Conservation (phyloP, 495 filamentous ascomycete genomes). For the Tuber microsphaerosporum region DNA sequence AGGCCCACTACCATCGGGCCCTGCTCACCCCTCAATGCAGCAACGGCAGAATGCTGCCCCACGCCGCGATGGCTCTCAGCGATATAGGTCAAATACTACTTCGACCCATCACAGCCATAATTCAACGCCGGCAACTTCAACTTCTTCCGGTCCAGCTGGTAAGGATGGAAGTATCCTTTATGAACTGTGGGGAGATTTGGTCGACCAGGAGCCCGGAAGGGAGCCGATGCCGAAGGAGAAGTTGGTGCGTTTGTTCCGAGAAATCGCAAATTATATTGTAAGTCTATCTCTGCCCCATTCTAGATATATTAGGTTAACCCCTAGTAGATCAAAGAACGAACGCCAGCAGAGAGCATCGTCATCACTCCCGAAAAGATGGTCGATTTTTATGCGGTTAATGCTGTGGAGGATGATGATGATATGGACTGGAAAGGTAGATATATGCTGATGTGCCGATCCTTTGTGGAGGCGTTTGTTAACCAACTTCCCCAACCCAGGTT, state of each 20-base stretch:
- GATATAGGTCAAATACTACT: constrained; percentile 24
- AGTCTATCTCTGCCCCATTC: constrained; percentile 28
- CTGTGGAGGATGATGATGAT: constrained; percentile 53
- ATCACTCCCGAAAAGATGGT: constrained; percentile 74
- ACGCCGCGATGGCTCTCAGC: constrained; percentile 20
- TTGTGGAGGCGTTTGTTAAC: constrained; percentile 40
- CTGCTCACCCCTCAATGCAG: constrained; percentile 22
- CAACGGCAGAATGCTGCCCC: constrained; percentile 19
- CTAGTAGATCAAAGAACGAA: constrained; percentile 65
- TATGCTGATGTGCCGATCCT: constrained; percentile 28
- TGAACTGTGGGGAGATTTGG: constrained; percentile 37
- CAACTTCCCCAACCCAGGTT: constrained; percentile 39
- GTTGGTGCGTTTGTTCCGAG: constrained; percentile 64
- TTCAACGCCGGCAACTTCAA: constrained; percentile 20
- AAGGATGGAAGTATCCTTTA: constrained; percentile 19
- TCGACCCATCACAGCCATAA: constrained; percentile 15
- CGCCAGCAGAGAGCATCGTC: constrained; percentile 67
- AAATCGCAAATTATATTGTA: constrained; percentile 73
- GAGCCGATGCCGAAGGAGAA: constrained; percentile 53
- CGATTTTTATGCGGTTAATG: constrained; percentile 64
- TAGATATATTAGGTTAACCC: constrained; percentile 35
- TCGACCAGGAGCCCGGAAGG: constrained; percentile 23
- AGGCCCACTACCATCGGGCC: constrained; percentile 5
- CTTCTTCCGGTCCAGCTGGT: constrained; percentile 10
- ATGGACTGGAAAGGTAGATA: constrained; percentile 59